Evolutionary conservation across 2,329 filamentous ascomycete genomes (phyloP), one percentile per base, ranked within the genome.

Genomic region (Xylaria arbuscula): DNA sequence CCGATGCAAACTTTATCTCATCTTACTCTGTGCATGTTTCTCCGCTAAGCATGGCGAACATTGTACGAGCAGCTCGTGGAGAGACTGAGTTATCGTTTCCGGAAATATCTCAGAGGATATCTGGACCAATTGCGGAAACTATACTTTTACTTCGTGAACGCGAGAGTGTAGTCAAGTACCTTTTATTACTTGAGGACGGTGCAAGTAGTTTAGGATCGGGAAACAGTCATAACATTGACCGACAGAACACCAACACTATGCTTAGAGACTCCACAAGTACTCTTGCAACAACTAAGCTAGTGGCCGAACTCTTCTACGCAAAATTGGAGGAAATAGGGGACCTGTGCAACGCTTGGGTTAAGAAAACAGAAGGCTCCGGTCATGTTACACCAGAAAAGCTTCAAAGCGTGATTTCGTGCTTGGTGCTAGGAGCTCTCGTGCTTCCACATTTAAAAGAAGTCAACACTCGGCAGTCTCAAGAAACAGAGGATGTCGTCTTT

Each of bases 31-130:
- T 83, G 11, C 91, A 92, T 77, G 86, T 89, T 47, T 86, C 87
- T 17, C 88, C 92, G 3, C 76, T 86, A 38, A 88, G 94, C 71
- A 79, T 97, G 24, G 80, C 92, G 45, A 89, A 88, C 71, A 80
- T 97, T 4, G 78, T 97, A n/a, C 83, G 88, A 68, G 85, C 87
- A 17, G 93, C 92, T 73, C 89, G 91, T 45, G 92, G 92, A 10
- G 73, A 79, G 38, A 73, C 79, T 4, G 72, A 76, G 6, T 67
- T 85, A 19, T 64, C 74, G 4, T 73, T 80, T 55, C 69, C 74
- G 9, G 68, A 68, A 1, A 75, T 78, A 2, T 76, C 80, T 15
- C 76, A 80, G 36, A 76, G 81, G 1, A 83, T 84, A n/a, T 84
- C 85, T 7, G 85, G 85, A 0, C 72, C 80, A 1, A 80, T 89